These are phyloP conservation scores for Podospora sp. DNA, from an alignment of 495 filamentous ascomycete species.

Conservation along the genomic window DNA sequence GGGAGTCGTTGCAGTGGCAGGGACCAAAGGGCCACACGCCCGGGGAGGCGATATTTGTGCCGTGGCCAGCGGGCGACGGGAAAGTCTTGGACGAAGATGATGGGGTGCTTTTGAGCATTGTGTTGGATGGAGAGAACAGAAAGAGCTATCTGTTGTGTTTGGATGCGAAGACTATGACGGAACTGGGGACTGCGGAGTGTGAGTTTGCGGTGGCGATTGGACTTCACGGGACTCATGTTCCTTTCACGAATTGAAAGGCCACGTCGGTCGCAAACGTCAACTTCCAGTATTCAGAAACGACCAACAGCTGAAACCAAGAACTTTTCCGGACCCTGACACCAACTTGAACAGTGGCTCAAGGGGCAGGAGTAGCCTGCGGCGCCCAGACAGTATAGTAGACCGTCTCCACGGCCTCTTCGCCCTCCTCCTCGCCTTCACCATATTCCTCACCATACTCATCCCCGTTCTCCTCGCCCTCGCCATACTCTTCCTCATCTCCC, in stretches of 20 bases:
- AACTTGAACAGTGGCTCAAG: not conserved
- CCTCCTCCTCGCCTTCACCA: not conserved
- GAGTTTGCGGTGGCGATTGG: constrained; percentile 65
- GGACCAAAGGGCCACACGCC: constrained; percentile 63
- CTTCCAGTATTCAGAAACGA: not conserved
- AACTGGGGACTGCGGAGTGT: constrained; percentile 67
- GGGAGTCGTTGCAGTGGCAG: constrained; percentile 55
- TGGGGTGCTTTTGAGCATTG: constrained; percentile 70
- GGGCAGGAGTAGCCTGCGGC: not conserved
- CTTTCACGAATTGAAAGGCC: not conserved
- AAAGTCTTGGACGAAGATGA: constrained; percentile 62
- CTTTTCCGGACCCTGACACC: no score
- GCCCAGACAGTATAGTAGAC: not conserved
- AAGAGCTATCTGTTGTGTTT: constrained; percentile 72
- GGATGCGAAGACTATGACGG: constrained; percentile 65
- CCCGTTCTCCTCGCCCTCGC: not conserved
- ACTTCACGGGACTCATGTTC: constrained; percentile 67
- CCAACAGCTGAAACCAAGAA: no score
- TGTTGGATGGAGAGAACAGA: constrained; percentile 64
- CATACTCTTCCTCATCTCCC: not conserved
- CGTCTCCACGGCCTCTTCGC: not conserved
- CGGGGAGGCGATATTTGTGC: constrained; percentile 74
- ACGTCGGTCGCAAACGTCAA: not conserved
- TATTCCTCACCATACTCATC: not conserved
- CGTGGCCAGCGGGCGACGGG: constrained; percentile 40